phyloP scores from a whole-genome alignment of 257 asterid species.

The Fraxinus quadrangulata region DNA sequence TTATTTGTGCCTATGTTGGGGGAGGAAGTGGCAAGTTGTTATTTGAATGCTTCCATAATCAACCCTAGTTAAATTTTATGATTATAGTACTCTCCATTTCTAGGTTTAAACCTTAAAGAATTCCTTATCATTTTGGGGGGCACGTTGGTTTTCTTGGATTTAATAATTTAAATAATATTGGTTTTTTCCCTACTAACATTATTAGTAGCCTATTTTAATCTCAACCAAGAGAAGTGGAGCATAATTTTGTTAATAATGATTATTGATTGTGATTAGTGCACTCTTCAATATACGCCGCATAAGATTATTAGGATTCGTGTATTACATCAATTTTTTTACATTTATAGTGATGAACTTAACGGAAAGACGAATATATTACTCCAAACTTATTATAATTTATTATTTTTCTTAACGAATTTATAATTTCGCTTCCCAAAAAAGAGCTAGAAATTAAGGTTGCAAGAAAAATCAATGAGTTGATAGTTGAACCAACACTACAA shows the following conservation, averaged over 20 bases:
- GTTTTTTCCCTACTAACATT: neutral
- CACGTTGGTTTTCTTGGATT: conserved; percentile 39
- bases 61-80: neutral
- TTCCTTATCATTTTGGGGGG: conserved; percentile 42
- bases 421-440: neutral
- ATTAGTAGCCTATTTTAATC: conserved; percentile 21
- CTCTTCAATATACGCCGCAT: too few relatives aligned
- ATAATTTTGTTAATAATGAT: neutral
- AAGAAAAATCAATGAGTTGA: conserved; percentile 48
- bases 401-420: too few relatives aligned
- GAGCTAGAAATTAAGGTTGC: conserved; percentile 9
- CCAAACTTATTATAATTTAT: too few relatives aligned
- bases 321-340: neutral
- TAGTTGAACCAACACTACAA: conserved; percentile 64
- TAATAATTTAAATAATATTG: conserved; percentile 29
- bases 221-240: conserved; percentile 33
- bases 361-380: neutral
- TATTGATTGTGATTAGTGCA: neutral
- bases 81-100: neutral
- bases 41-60: neutral
- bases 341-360: neutral
- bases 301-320: too few relatives aligned
- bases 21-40: neutral
- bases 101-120: neutral
- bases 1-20: neutral